Conservation (phyloP, 345 rosid genomes). For the Mangifera indica region DNA sequence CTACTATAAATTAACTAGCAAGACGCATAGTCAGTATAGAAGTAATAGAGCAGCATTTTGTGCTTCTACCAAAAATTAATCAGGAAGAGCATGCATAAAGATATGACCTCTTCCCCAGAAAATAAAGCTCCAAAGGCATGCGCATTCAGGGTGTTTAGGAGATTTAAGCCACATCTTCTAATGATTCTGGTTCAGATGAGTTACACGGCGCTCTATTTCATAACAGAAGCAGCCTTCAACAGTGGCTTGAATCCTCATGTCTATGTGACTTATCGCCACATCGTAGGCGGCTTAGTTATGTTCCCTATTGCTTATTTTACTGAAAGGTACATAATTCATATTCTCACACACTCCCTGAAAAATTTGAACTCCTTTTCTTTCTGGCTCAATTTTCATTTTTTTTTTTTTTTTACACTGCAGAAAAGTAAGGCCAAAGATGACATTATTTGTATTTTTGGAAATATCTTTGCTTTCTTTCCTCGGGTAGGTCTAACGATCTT, state of each 20-base stretch:
- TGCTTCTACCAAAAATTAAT: background rate
- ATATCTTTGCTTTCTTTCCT: slow-evolving; percentile 30
- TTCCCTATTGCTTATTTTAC: slow-evolving; percentile 33
- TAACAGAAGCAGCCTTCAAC: slow-evolving; percentile 33
- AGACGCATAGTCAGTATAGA: background rate
- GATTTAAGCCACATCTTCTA: slow-evolving; percentile 26
- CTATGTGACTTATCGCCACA: slow-evolving; percentile 28
- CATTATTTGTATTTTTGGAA: slow-evolving; percentile 27
- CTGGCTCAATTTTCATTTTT: background rate
- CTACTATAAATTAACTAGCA: slow-evolving; percentile 3
- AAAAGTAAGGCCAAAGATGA: slow-evolving; percentile 31
- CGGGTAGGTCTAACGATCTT: slow-evolving; percentile 18
- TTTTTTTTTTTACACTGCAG: slow-evolving; percentile 15
- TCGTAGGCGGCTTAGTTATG: slow-evolving; percentile 14
- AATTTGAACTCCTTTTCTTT: background rate
- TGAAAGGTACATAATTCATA: slow-evolving; percentile 10
- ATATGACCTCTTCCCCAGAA: background rate
- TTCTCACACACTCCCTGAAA: background rate
- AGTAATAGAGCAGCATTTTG: background rate
- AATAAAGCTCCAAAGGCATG: background rate
- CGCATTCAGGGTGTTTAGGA: background rate
- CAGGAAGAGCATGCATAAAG: background rate
- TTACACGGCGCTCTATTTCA: slow-evolving; percentile 21
- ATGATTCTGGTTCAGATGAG: slow-evolving; percentile 22
- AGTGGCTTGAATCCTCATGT: slow-evolving; percentile 33